Evolutionary conservation across 1,139 yeast species (phyloP), one percentile per base, ranked within the genome.

Genomic region (Meyerozyma elateridarum): DNA sequence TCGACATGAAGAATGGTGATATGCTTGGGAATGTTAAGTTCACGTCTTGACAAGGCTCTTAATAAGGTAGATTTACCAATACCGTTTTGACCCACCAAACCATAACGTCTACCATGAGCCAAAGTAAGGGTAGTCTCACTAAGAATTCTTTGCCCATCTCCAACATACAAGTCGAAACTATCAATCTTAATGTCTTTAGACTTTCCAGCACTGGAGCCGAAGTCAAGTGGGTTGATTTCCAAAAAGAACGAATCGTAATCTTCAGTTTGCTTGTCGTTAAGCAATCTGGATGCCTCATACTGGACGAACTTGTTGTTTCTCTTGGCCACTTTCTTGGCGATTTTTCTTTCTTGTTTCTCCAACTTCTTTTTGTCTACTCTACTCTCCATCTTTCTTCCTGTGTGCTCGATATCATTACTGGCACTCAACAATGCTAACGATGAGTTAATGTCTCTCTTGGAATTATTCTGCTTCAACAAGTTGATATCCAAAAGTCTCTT

Each of bases 41-140:
- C 98, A 73, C 99, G 82, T 56, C 94, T 77, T 1, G 96, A 82
- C 34, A 91, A 67, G 0, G 99, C 99, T 48, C 87, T 73, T 50
- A 91, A 69, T 36, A 91, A 65, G 0, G 98, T 91, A 26, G 97
- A 89, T 56, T 91, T 91, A 80, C 99, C 99, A 49, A 93, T 88
- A 88, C 99, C 99, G 64, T 91, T 91, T 55, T 89, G 95, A 60
- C 99, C 99, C 29, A 91, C 95, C 37, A 91, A 68, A 76, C 98
- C 99, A 48, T 91, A 91, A 57, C 98, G 76, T 60, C 87, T 87
- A 35, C 98, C 98, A 53, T 82, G 81, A 21, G 96, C 81, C 45
- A 91, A 72, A 1, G 95, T 81, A 43, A 91, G 72, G 15, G 89
- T 75, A 15, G 97, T 85, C 55, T 89, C 94, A 36, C 93, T 79